Percentiles rank a stretch among this genome's conserved stretches.
phyloP scores from a whole-genome alignment of 2,329 filamentous ascomycete species.

The Knufia fluminis region DNA sequence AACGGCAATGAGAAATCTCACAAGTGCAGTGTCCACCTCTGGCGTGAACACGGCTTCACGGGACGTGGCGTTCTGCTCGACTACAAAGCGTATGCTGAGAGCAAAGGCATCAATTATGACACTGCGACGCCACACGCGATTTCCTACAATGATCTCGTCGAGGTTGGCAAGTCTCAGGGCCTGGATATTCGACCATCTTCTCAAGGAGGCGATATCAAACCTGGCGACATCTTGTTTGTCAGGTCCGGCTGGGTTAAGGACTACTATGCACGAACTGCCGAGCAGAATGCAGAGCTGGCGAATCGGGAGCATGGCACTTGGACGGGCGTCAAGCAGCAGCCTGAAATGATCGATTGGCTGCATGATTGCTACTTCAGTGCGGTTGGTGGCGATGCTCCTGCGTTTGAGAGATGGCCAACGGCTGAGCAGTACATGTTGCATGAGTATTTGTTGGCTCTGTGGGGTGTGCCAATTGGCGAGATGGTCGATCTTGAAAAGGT shows the following conservation, averaged over 20 bases:
- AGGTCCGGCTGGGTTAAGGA: slow-evolving; percentile 54
- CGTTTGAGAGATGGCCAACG: slow-evolving; percentile 57
- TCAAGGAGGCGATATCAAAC: slow-evolving; percentile 46
- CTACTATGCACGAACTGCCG: slow-evolving; percentile 40
- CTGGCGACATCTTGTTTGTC: slow-evolving; percentile 58
- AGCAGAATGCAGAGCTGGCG: slow-evolving; percentile 28
- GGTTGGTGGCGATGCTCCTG: slow-evolving; percentile 53
- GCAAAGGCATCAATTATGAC: slow-evolving; percentile 43
- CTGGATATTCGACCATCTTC: slow-evolving; percentile 50
- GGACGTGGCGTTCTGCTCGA: slow-evolving; percentile 35
- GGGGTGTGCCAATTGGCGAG: slow-evolving; percentile 38
- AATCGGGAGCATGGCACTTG: slow-evolving; percentile 31
- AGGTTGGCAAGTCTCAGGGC: slow-evolving; percentile 50
- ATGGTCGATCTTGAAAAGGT: slow-evolving; percentile 37
- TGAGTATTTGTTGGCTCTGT: slow-evolving; percentile 34
- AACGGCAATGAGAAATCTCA: slow-evolving; percentile 11
- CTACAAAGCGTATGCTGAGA: slow-evolving; percentile 39
- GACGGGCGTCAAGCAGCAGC: slow-evolving; percentile 44
- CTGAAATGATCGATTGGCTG: slow-evolving; percentile 54
- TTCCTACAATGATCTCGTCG: slow-evolving; percentile 45
- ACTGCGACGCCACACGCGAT: slow-evolving; percentile 47
- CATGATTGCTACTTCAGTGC: slow-evolving; percentile 61
- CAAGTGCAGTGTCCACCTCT: slow-evolving; percentile 36
- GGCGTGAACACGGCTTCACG: slow-evolving; percentile 35
- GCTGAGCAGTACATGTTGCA: slow-evolving; percentile 29